A percentile compares a stretch with the other conserved stretches of the same genome.
Evolutionary conservation across 2,329 filamentous ascomycete genomes (phyloP).

Genomic region (Pyrenochaeta sp.): DNA sequence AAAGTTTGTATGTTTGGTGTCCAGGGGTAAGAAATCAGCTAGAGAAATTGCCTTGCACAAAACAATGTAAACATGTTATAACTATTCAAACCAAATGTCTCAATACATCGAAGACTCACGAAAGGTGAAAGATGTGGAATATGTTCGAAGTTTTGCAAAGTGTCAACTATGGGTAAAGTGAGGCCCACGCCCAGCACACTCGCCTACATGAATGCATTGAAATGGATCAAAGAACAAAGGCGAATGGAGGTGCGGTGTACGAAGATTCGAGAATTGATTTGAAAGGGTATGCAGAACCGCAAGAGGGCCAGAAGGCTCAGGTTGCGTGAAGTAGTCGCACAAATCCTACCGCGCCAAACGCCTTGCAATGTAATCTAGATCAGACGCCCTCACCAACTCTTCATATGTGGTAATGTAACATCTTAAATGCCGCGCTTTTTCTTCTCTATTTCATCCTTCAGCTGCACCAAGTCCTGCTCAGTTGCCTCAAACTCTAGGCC

Average conservation of each 20-base stretch:
- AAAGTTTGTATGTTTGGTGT: no score
- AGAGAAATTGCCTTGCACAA: no score
- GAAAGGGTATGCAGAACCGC: slow-evolving; percentile 8
- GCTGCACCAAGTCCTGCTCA: slow-evolving; percentile 49
- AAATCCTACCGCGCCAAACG: slow-evolving; percentile 20
- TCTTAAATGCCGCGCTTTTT: slow-evolving; percentile 40
- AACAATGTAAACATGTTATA: no score
- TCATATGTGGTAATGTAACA: not conserved
- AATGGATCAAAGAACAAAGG: not conserved
- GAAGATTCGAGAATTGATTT: not conserved
- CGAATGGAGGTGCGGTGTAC: not conserved
- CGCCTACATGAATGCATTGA: no score
- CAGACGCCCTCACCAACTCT: not conserved
- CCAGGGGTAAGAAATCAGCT: no score
- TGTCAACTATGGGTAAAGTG: no score
- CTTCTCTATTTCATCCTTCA: slow-evolving; percentile 57
- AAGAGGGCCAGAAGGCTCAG: not conserved
- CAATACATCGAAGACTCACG: no score
- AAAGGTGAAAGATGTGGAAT: no score
- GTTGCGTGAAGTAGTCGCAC: no score
- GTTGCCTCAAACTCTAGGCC: slow-evolving; percentile 84
- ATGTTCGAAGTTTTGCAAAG: no score
- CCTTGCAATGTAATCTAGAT: slow-evolving; percentile 28
- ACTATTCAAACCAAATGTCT: no score
- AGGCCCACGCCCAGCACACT: no score